These are phyloP conservation scores for Chlorella sp. DNA, from an alignment of 139 green algal genomes.

Conservation along the genomic window DNA sequence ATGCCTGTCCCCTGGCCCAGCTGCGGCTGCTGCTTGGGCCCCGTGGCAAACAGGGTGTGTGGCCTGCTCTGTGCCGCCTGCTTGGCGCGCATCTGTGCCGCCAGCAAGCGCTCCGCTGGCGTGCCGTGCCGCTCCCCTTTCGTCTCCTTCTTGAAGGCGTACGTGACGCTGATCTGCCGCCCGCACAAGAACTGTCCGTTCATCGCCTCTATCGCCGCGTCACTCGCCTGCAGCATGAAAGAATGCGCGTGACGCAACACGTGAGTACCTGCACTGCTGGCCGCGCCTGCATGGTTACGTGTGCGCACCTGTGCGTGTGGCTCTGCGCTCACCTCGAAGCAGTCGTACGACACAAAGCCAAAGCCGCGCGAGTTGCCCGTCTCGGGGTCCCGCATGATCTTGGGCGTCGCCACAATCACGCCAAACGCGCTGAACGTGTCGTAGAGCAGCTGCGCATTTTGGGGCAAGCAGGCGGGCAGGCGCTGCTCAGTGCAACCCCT, in stretches of 20 bases:
- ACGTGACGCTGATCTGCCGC: slow-evolving; percentile 82
- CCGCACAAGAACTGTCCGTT: slow-evolving; percentile 93
- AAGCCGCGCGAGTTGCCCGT: slow-evolving; percentile 83
- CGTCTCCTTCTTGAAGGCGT: slow-evolving; percentile 97
- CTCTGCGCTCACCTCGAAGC: slow-evolving; percentile 69
- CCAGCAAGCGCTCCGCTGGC: slow-evolving; percentile 85
- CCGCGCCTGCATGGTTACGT: too few species aligned
- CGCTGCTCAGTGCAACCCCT: too few species aligned
- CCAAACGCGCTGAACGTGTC: slow-evolving; percentile 98
- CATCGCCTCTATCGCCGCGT: slow-evolving; percentile 95
- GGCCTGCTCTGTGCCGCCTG: slow-evolving; percentile 51
- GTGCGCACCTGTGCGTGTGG: not conserved
- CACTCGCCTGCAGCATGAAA: slow-evolving; percentile 36
- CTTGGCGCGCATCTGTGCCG: slow-evolving; percentile 65
- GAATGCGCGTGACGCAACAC: too few species aligned
- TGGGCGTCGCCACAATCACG: slow-evolving; percentile 86
- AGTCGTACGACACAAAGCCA: slow-evolving; percentile 93
- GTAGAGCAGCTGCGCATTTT: slow-evolving; percentile 91
- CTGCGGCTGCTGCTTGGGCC: slow-evolving; percentile 43
- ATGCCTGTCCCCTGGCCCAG: not conserved
- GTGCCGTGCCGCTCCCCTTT: slow-evolving; percentile 95
- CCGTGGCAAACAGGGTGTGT: slow-evolving; percentile 85
- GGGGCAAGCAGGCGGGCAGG: too few species aligned
- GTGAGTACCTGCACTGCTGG: too few species aligned
- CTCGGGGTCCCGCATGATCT: slow-evolving; percentile 97